Conservation (phyloP, 176 grass and related monocot genomes). For the Thinopyrum elongatum region DNA sequence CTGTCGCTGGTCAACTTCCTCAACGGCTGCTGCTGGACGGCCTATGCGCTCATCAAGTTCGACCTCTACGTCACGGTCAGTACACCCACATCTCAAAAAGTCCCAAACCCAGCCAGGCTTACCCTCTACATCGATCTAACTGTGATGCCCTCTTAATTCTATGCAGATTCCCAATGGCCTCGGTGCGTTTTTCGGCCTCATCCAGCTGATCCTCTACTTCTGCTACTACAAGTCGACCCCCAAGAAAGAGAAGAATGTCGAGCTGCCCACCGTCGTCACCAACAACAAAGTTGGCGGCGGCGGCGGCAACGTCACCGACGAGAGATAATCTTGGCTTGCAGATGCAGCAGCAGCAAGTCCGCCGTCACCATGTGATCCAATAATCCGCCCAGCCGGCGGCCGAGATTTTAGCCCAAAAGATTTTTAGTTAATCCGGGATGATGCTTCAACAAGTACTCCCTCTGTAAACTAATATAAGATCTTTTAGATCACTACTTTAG, state of each 20-base stretch:
- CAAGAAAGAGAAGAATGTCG: conserved; percentile 25
- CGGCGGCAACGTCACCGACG: conserved; percentile 20
- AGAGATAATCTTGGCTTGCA: conserved; percentile 11
- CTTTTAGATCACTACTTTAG: too few relatives aligned
- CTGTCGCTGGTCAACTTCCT: conserved; percentile 49
- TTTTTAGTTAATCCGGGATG: too few relatives aligned
- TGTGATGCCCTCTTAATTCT: too few relatives aligned
- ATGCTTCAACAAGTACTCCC: too few relatives aligned
- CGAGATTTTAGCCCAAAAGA: neutral
- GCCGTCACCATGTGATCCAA: neutral
- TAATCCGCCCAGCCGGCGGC: neutral
- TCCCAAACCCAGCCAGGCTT: too few relatives aligned
- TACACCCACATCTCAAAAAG: too few relatives aligned
- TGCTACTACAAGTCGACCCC: conserved; percentile 50
- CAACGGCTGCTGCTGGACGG: conserved; percentile 64
- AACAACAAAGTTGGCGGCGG: neutral
- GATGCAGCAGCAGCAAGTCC: too few relatives aligned
- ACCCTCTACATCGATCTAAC: too few relatives aligned
- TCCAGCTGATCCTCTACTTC: conserved; percentile 68
- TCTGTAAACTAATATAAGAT: too few relatives aligned
- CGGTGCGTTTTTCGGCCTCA: conserved; percentile 40
- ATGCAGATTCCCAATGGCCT: conserved; percentile 64
- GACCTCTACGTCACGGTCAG: conserved; percentile 58
- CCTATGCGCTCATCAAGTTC: conserved; percentile 60
- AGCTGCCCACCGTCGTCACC: conserved; percentile 25